Base-by-base conservation (phyloP, 2,329 filamentous ascomycete species). In the Teratosphaeria viscida region DNA sequence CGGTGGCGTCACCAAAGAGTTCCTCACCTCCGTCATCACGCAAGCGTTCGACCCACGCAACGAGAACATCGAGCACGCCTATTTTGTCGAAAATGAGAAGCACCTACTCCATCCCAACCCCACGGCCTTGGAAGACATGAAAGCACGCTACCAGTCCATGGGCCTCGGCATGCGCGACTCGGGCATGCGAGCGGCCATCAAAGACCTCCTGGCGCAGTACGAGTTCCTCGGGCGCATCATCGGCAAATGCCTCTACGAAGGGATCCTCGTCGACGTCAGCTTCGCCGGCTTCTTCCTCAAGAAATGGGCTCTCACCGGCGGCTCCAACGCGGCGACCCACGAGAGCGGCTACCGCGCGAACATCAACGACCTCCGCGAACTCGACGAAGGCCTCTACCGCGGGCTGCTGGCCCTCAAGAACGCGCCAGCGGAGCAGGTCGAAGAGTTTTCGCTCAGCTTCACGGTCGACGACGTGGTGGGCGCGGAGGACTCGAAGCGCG, bases 231-330 rank as follows among this genome's bases (percentile, higher is more conserved):
- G 94, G 1, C 87, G 94, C 3, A 84, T 99, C 32, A 86, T 99
- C 29, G 94, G 94, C 11, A 99, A 99, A 72, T 99, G 94, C 74
- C 79, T 99, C 69, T 99, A 99, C 70, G 94, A 99, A 76, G 92
- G 92, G 0, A 97, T 99, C 53, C 81, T 99, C 2, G 86, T 97
- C 54, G 92, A 99, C 73, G 86, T 96, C 61, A 85, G 85, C 56
- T 99, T 99, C 77, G 92, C 92, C 0, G 87, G 89, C 0, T 99
- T 99, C 77, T 99, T 99, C 76, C 82, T 99, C 6, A 82, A 96
- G 61, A 96, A 97, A 72, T 99, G 94, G 94, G 85, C 91, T 2
- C 81, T 92, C 57, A 86, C 87, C 11, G 87, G 87, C 16, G 85
- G 83, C 4, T 75, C 76, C 27, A 80, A 81, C 16, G 79, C 85